Conservation (phyloP, 148 eudicot genomes). For the Persicaria tinctoria region DNA sequence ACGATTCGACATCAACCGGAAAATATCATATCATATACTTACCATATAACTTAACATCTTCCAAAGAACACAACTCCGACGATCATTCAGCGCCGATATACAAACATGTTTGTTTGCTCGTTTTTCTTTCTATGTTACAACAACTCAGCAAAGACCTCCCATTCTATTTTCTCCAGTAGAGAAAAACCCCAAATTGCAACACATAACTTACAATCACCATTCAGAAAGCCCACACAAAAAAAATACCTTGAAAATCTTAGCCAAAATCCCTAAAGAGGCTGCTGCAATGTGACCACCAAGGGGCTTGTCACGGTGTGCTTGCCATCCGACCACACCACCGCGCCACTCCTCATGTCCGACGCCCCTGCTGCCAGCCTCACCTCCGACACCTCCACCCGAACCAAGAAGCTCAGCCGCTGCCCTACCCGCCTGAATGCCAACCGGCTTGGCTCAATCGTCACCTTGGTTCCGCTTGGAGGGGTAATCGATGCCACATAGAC, state of each 20-base stretch:
- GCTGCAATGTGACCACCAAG: conserved; percentile 73
- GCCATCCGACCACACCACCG: conserved; percentile 86
- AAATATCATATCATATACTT: neutral
- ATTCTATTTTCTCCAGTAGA: neutral
- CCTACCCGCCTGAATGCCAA: conserved; percentile 63
- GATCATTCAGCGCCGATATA: neutral
- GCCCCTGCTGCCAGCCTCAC: conserved; percentile 52
- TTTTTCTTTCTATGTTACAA: conserved; percentile 2
- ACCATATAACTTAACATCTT: neutral
- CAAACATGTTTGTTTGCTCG: neutral
- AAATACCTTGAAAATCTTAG: neutral
- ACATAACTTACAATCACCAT: no score
- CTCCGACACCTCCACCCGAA: conserved; percentile 46
- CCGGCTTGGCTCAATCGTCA: conserved; percentile 62
- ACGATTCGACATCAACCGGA: neutral
- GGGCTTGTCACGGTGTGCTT: conserved; percentile 73
- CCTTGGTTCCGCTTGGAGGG: conserved; percentile 50
- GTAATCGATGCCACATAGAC: conserved; percentile 41
- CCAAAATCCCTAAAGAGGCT: conserved; percentile 36
- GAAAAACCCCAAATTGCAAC: neutral
- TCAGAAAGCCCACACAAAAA: neutral
- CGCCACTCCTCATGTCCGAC: conserved; percentile 49
- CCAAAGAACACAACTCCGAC: neutral
- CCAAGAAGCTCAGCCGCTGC: conserved; percentile 64
- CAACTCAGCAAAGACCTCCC: neutral